Base-by-base conservation (phyloP, 2,329 filamentous ascomycete species). In the Trichoderma citrinoviride region DNA sequence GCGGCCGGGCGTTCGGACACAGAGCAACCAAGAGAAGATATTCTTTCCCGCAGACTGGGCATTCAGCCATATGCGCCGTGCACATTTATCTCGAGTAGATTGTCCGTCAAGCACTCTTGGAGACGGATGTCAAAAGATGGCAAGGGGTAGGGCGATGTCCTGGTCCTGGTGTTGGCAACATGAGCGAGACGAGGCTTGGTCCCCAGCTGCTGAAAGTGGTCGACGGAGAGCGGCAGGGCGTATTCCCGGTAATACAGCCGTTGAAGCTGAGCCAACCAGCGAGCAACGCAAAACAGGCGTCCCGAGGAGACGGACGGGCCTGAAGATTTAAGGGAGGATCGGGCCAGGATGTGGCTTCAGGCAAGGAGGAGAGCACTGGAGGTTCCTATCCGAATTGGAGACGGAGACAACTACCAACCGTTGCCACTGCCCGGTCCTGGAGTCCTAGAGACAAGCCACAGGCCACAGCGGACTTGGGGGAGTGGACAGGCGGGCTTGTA, bases 11-110 rank as follows among this genome's bases (percentile, higher is more conserved):
- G 55, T 78, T 71, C 68, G 76, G 76, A 71, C 85, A 87, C 70
- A 87, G 85, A 70, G 81, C 78, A 76, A 87, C 81, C 78, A 82
- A 86, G 72, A 85, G 74, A 71, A 87, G 79, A 74, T 86, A 86
- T 70, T 80, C 77, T 76, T 84, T 86, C 78, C 83, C 80, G 79
- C 84, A 87, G 72, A 83, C 84, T 78, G 81, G 82, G 80, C 85
- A 87, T 74, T 80, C 76, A 72, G 82, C 81, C 70, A 77, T 80
- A 77, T 85, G 76, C 82, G 85, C 83, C 74, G 76, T 81, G 80
- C 85, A 87, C 84, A 87, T 87, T 81, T 85, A 85, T 74, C 72
- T 70, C 72, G 70, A 78, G 55, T 44, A 50, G 19, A 61, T 21
- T 50, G 65, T 70, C 57, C 64, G 69, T 68, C 65, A 67, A 68